Conservation (phyloP, 2,329 filamentous ascomycete genomes). For the Botryotinia globosa region DNA sequence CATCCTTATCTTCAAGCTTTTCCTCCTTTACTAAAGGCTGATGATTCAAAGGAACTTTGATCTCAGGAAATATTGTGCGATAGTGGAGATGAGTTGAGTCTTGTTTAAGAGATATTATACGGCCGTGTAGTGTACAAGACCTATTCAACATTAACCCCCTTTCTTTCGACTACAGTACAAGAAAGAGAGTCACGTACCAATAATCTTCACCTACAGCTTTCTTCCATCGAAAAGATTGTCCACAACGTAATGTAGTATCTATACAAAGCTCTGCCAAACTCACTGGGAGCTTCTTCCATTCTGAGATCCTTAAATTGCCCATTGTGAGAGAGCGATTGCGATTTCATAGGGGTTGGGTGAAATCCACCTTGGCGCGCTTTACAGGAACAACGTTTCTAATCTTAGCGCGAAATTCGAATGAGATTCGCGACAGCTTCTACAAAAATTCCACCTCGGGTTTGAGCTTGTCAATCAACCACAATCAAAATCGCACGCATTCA, state of each 20-base stretch:
- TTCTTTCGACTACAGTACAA: constrained; percentile 4
- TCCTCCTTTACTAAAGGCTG: constrained; percentile 41
- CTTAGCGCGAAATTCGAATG: constrained; percentile 23
- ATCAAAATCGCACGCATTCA: background rate
- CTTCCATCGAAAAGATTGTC: constrained; percentile 95
- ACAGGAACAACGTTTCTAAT: constrained; percentile 12
- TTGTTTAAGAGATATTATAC: constrained; percentile 81
- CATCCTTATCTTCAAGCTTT: constrained; percentile 51
- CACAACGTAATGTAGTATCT: constrained; percentile 89
- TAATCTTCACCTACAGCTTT: constrained; percentile 78
- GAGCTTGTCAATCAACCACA: constrained; percentile 16
- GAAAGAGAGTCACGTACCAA: constrained; percentile 58
- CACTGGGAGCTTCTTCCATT: constrained; percentile 86
- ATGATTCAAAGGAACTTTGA: constrained; percentile 38
- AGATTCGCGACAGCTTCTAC: constrained; percentile 23
- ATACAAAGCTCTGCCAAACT: constrained; percentile 85
- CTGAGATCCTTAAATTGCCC: constrained; percentile 51
- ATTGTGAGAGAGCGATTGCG: constrained; percentile 26
- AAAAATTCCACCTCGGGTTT: constrained; percentile 18
- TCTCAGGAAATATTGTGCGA: constrained; percentile 60
- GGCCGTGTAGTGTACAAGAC: constrained; percentile 81
- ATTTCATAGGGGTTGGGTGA: constrained; percentile 2
- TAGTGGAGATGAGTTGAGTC: constrained; percentile 78
- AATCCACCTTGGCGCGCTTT: constrained; percentile 17
- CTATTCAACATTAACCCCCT: constrained; percentile 42